A percentile compares a stretch with the other conserved stretches of the same genome.
Conservation (phyloP, 345 rosid species). For the Firmiana major region DNA sequence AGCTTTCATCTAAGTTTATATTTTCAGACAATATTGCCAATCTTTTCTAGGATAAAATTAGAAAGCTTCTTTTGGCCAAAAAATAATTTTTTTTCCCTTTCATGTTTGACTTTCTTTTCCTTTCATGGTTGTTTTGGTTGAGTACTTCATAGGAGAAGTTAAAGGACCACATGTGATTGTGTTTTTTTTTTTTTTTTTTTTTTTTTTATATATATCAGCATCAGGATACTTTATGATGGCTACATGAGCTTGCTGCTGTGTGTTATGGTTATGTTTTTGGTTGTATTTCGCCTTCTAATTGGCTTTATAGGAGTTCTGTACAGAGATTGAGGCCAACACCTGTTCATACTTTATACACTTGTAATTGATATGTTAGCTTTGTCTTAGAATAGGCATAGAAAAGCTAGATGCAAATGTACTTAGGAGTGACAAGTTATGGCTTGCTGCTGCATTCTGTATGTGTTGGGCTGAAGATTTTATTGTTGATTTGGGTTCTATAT, state of each 20-base stretch:
- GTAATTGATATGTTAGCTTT: conserved; percentile 22
- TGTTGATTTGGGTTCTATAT: neutral
- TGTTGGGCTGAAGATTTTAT: neutral
- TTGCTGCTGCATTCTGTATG: neutral
- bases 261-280: too few relatives aligned
- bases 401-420: conserved; percentile 18
- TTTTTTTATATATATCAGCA: too few relatives aligned
- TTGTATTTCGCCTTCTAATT: conserved; percentile 13
- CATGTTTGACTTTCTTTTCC: too few relatives aligned
- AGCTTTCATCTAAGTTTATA: neutral
- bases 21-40: neutral
- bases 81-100: too few relatives aligned
- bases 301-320: conserved; percentile 30
- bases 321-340: conserved; percentile 18
- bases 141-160: too few relatives aligned
- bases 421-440: neutral
- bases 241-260: too few relatives aligned
- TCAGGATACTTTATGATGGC: too few relatives aligned
- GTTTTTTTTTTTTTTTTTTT: too few relatives aligned
- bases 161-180: too few relatives aligned
- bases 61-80: neutral
- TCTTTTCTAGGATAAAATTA: neutral
- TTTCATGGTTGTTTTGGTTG: too few relatives aligned
- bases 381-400: conserved; percentile 15
- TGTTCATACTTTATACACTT: conserved; percentile 13